Conservation (phyloP, 2,329 filamentous ascomycete species). For the Ophidiomyces ophidiicola region DNA sequence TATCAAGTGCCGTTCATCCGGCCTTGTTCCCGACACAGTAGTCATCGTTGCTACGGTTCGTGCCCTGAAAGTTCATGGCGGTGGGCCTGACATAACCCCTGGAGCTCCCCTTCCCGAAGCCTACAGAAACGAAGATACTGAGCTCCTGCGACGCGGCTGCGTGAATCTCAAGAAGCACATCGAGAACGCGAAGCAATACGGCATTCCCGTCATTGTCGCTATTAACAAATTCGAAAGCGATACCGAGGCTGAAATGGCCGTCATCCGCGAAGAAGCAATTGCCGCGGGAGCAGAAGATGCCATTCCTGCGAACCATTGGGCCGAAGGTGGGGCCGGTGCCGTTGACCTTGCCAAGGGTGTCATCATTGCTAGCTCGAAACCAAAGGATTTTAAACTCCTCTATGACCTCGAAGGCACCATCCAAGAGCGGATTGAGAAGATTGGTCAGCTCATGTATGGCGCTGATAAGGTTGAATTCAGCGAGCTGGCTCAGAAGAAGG, state of each 20-base stretch:
- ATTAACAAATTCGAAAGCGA: conserved; percentile 96
- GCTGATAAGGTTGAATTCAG: conserved; percentile 82
- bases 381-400: conserved; percentile 76
- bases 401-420: conserved; percentile 70
- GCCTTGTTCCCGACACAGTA: conserved; percentile 81
- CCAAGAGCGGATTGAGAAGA: conserved; percentile 79
- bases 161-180: conserved; percentile 96
- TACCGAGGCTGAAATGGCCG: conserved; percentile 78
- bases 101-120: conserved; percentile 75
- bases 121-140: conserved; percentile 87
- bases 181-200: conserved; percentile 74
- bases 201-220: conserved; percentile 86
- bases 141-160: conserved; percentile 78
- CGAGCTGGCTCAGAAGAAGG: conserved; percentile 88
- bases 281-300: conserved; percentile 89
- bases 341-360: conserved; percentile 79
- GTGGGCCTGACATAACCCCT: conserved; percentile 82
- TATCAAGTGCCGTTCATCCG: conserved; percentile 95
- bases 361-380: conserved; percentile 67
- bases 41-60: conserved; percentile 92
- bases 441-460: conserved; percentile 89
- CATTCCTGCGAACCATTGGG: conserved; percentile 91
- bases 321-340: conserved; percentile 82
- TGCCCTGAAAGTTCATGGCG: conserved; percentile 92
- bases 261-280: conserved; percentile 81